A percentile compares a stretch with the other conserved stretches of the same genome.
These are phyloP conservation scores for Suhomyces pyralidae DNA, from an alignment of 805 yeast species.

Conservation along the genomic window DNA sequence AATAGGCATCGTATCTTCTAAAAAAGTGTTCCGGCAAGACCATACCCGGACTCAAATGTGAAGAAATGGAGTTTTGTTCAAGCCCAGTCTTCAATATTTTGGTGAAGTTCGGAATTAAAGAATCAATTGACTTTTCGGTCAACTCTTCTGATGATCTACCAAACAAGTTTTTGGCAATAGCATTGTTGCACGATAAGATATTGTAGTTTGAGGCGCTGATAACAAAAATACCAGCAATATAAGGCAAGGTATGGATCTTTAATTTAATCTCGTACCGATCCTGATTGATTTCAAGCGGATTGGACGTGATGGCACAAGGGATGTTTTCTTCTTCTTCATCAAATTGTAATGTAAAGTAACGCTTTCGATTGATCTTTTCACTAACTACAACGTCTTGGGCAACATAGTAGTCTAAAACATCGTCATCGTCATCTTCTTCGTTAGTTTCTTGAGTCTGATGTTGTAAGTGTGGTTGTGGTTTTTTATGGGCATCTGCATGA, in stretches of 20 bases:
- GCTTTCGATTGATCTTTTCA: slow-evolving; percentile 45
- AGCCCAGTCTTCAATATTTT: slow-evolving; percentile 42
- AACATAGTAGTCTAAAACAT: slow-evolving; percentile 12
- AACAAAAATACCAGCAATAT: slow-evolving; percentile 82
- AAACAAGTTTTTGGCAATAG: slow-evolving; percentile 74
- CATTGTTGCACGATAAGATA: slow-evolving; percentile 72
- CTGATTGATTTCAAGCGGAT: slow-evolving; percentile 49
- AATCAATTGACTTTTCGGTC: slow-evolving; percentile 44
- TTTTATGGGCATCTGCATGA: neutral
- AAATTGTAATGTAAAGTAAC: slow-evolving; percentile 60
- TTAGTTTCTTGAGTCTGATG: slow-evolving; percentile 1
- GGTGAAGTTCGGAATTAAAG: slow-evolving; percentile 62
- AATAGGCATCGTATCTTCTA: slow-evolving; percentile 58
- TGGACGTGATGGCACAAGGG: slow-evolving; percentile 74
- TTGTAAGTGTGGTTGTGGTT: neutral
- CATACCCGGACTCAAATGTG: slow-evolving; percentile 52
- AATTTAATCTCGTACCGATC: slow-evolving; percentile 46
- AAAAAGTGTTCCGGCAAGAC: slow-evolving; percentile 92
- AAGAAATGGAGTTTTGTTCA: slow-evolving; percentile 19
- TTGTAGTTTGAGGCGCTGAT: slow-evolving; percentile 49
- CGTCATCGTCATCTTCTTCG: slow-evolving; percentile 11
- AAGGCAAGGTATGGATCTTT: slow-evolving; percentile 74
- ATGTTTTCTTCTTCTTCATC: slow-evolving; percentile 43
- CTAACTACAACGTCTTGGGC: slow-evolving; percentile 25
- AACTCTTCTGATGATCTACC: slow-evolving; percentile 57